phyloP scores from a whole-genome alignment of 768 basidiomycete species.

The Trametes punicea region DNA sequence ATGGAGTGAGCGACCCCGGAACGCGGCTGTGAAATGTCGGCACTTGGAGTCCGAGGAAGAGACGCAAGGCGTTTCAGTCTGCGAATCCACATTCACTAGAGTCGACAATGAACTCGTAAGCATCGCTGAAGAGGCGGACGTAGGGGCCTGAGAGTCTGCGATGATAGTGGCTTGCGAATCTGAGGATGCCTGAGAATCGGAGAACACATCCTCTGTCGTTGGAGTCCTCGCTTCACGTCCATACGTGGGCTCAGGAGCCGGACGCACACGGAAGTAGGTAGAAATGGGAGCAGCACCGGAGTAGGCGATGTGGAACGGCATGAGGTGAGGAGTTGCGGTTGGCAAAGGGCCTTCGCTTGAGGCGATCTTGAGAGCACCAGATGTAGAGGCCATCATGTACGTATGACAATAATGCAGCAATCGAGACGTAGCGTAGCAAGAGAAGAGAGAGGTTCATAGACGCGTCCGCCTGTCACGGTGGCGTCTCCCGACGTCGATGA shows the following conservation, averaged over 20 bases:
- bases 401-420: too few species aligned
- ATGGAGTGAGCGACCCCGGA: constrained; percentile 73
- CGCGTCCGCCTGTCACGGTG: too few species aligned
- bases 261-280: constrained; percentile 63
- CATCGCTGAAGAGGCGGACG: neutral
- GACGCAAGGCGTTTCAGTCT: constrained; percentile 4
- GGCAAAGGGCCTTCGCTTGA: neutral
- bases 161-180: constrained; percentile 12
- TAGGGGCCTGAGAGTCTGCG: constrained; percentile 8
- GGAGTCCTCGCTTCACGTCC: constrained; percentile 4
- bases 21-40: constrained; percentile 56
- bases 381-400: neutral
- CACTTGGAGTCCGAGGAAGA: constrained; percentile 15
- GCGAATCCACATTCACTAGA: neutral
- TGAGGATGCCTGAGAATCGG: neutral
- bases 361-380: neutral
- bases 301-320: constrained; percentile 80
- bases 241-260: constrained; percentile 26
- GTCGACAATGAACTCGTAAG: neutral
- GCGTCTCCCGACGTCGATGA: too few species aligned
- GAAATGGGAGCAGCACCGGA: constrained; percentile 70
- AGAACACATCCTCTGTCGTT: constrained; percentile 5
- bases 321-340: constrained; percentile 54
- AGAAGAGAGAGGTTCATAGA: too few species aligned
- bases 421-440: too few species aligned